Percentiles rank a stretch among this genome's conserved stretches.
Conservation (phyloP, 306 rosid species). For the Comarum palustre region DNA sequence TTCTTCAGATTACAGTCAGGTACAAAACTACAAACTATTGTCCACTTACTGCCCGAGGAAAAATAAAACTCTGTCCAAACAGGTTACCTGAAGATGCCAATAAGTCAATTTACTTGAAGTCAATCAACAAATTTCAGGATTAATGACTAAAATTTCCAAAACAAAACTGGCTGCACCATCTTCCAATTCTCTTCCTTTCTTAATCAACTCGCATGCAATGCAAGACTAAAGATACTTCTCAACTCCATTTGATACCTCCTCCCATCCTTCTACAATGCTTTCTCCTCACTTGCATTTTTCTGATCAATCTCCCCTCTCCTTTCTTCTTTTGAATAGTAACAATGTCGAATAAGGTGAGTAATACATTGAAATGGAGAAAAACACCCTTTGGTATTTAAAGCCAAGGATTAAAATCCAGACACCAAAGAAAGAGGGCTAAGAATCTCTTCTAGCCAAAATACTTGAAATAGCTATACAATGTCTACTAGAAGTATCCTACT, state of each 20-base stretch:
- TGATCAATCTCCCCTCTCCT: neutral
- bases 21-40: neutral
- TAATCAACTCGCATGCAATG: neutral
- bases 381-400: too few species aligned
- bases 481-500: neutral
- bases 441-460: neutral
- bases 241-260: neutral
- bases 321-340: neutral
- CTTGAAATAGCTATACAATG: neutral
- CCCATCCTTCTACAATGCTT: neutral
- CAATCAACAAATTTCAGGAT: neutral
- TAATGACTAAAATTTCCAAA: neutral
- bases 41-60: neutral
- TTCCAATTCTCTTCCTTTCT: neutral
- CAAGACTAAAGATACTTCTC: neutral
- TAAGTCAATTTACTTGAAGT: neutral
- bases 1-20: neutral
- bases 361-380: neutral
- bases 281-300: neutral
- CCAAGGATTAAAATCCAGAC: neutral
- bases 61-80: neutral
- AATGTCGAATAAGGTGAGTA: neutral
- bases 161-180: neutral
- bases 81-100: neutral
- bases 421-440: neutral